These are phyloP conservation scores for Vitis labrusca DNA, from an alignment of 164 flowering plant genomes.

Conservation along the genomic window DNA sequence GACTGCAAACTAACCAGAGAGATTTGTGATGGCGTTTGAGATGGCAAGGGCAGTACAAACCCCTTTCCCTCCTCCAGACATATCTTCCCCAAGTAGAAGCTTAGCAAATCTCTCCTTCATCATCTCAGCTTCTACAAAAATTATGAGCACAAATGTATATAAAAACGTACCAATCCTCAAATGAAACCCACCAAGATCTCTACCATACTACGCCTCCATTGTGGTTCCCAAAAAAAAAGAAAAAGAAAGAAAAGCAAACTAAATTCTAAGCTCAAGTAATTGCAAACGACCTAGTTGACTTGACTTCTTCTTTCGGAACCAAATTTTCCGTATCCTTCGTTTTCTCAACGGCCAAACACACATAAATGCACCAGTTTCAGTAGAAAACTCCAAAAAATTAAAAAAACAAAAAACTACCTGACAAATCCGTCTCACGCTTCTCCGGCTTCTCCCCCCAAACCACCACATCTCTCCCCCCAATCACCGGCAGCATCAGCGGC, in stretches of 20 bases:
- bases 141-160: background rate
- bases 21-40: conserved; percentile 73
- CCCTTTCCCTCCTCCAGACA: conserved; percentile 84
- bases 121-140: conserved; percentile 52
- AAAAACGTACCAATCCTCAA: background rate
- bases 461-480: conserved; percentile 49
- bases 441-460: conserved; percentile 44
- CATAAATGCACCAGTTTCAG: background rate
- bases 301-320: no score
- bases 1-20: conserved; percentile 43
- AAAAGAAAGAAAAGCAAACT: no score
- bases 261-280: background rate
- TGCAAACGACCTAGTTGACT: background rate
- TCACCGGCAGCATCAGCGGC: conserved; percentile 42
- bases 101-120: conserved; percentile 81
- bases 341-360: background rate
- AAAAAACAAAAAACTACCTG: conserved; percentile 28
- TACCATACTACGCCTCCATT: no score
- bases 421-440: conserved; percentile 34
- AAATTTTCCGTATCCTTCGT: no score
- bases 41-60: conserved; percentile 79
- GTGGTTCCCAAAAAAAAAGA: no score
- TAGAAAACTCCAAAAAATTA: background rate
- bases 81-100: conserved; percentile 73
- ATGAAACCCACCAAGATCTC: background rate